Percentiles rank a stretch among this genome's conserved stretches.
These are phyloP conservation scores for Colletotrichum lini DNA, from an alignment of 2,329 filamentous ascomycete genomes.

Conservation along the genomic window DNA sequence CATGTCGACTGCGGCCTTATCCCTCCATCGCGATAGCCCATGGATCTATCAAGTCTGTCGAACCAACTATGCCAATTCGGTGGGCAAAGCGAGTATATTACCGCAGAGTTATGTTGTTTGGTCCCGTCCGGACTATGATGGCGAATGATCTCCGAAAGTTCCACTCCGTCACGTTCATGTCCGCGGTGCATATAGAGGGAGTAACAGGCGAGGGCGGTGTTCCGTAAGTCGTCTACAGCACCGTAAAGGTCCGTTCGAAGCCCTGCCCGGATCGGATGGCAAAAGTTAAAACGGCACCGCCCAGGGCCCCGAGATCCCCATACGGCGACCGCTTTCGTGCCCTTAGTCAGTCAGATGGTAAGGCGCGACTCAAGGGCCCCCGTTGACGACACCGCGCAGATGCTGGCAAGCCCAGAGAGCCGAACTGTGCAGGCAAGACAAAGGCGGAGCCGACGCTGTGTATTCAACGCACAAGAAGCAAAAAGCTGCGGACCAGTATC, in stretches of 20 bases:
- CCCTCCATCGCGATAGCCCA: slow-evolving; percentile 12
- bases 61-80: background rate
- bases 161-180: slow-evolving; percentile 23
- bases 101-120: slow-evolving; percentile 18
- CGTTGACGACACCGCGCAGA: slow-evolving; percentile 30
- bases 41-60: slow-evolving; percentile 13
- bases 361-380: slow-evolving; percentile 33
- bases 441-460: background rate
- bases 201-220: slow-evolving; percentile 21
- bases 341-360: slow-evolving; percentile 35
- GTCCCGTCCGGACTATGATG: slow-evolving; percentile 16
- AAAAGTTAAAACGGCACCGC: slow-evolving; percentile 32
- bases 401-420: slow-evolving; percentile 13
- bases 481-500: slow-evolving; percentile 20
- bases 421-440: slow-evolving; percentile 1
- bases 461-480: slow-evolving; percentile 21
- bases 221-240: slow-evolving; percentile 20
- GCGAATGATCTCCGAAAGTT: slow-evolving; percentile 26
- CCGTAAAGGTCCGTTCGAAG: slow-evolving; percentile 15
- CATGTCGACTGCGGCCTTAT: slow-evolving; percentile 17
- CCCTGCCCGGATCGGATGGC: slow-evolving; percentile 35
- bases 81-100: slow-evolving; percentile 2
- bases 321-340: slow-evolving; percentile 1
- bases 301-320: slow-evolving; percentile 26
- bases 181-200: slow-evolving; percentile 8